phyloP scores from a whole-genome alignment of 306 rosid species.

The Cicer chorassanicum region DNA sequence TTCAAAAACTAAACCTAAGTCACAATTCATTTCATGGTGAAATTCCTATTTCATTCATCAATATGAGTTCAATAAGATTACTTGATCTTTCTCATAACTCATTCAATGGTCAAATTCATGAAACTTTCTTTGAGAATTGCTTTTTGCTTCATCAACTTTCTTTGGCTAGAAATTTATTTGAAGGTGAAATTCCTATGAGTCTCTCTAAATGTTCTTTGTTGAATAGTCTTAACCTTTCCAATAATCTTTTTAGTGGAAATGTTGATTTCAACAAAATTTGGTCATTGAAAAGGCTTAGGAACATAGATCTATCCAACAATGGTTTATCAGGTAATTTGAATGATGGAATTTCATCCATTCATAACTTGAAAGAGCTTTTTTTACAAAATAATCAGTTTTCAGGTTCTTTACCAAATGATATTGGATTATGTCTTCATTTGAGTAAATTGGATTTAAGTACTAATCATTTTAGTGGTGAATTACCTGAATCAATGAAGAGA shows the following conservation, averaged over 20 bases:
- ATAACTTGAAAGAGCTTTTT: constrained; percentile 66
- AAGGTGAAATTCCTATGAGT: constrained; percentile 69
- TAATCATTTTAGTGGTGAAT: constrained; percentile 60
- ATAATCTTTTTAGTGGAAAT: constrained; percentile 62
- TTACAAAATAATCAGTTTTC: constrained; percentile 69
- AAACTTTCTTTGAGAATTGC: constrained; percentile 53
- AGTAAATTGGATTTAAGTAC: constrained; percentile 61
- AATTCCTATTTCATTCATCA: constrained; percentile 57
- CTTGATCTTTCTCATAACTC: constrained; percentile 78
- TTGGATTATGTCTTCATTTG: constrained; percentile 76
- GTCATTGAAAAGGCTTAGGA: constrained; percentile 67
- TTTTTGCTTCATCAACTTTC: constrained; percentile 63
- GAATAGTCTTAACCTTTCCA: constrained; percentile 70
- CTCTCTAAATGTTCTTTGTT: constrained; percentile 60
- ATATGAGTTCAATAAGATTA: constrained; percentile 60
- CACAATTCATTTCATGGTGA: constrained; percentile 65
- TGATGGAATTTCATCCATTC: constrained; percentile 68
- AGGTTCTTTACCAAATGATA: constrained; percentile 70
- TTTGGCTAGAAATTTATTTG: constrained; percentile 64
- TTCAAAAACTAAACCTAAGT: constrained; percentile 69
- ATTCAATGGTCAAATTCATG: constrained; percentile 65
- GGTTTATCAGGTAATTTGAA: constrained; percentile 64
- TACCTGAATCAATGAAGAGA: constrained; percentile 60
- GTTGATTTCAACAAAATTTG: constrained; percentile 66
- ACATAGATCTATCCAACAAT: constrained; percentile 79